These are phyloP conservation scores for Populus hybrid DNA, from an alignment of 441 rosid species.

Conservation along the genomic window DNA sequence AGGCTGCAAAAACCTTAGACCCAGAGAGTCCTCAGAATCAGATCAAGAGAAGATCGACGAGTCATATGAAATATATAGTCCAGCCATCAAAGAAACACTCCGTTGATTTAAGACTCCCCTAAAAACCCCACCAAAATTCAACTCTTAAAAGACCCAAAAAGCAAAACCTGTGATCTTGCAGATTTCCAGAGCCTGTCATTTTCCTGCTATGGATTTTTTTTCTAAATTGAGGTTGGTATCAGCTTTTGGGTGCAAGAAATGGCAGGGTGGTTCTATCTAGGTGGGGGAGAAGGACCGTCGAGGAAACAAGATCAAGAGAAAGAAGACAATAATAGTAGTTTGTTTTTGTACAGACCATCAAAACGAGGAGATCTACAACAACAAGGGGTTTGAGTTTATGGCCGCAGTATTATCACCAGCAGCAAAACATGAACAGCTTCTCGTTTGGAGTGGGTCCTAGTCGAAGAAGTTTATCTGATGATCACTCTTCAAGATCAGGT, in stretches of 20 bases:
- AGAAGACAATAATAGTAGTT: slow-evolving; percentile 34
- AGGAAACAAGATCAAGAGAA: slow-evolving; percentile 50
- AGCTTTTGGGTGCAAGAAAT: slow-evolving; percentile 48
- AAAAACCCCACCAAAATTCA: slow-evolving; percentile 17
- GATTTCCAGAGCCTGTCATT: slow-evolving; percentile 12
- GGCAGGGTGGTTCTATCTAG: slow-evolving; percentile 88
- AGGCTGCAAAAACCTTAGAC: not conserved
- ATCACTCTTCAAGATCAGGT: slow-evolving; percentile 48
- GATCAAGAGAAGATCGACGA: slow-evolving; percentile 10
- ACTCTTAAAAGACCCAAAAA: slow-evolving; percentile 11
- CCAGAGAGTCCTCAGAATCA: slow-evolving; percentile 9
- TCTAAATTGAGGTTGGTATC: slow-evolving; percentile 33
- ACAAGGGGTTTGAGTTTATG: slow-evolving; percentile 80
- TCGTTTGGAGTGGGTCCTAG: slow-evolving; percentile 77
- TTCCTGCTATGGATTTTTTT: slow-evolving; percentile 55
- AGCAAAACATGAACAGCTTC: slow-evolving; percentile 42
- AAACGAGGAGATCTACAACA: slow-evolving; percentile 81
- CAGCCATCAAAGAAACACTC: slow-evolving; percentile 3
- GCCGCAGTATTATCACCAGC: slow-evolving; percentile 67
- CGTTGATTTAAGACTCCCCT: slow-evolving; percentile 12
- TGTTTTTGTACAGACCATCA: slow-evolving; percentile 46
- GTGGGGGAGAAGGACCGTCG: slow-evolving; percentile 44
- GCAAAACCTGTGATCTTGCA: slow-evolving; percentile 18
- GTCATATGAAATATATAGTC: not conserved
- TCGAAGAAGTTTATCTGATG: slow-evolving; percentile 57